Percentiles rank a stretch among this genome's conserved stretches.
Conservation (phyloP, 371 early-diverging fungal genomes). For the Mucor plumbeus region DNA sequence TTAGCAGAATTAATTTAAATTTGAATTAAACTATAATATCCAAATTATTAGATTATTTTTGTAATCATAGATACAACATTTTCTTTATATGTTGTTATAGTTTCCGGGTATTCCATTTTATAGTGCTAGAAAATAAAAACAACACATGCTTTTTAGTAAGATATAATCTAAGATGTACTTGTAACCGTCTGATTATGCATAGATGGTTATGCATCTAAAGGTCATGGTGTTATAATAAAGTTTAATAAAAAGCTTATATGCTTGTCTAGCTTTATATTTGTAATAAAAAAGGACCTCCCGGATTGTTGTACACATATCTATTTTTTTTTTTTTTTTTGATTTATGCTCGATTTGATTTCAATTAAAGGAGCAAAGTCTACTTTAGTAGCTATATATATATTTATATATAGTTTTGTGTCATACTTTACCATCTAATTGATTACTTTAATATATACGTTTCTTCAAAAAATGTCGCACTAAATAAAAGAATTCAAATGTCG, state of each 20-base stretch:
- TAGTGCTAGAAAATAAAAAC: background rate
- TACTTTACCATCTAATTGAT: background rate
- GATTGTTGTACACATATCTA: background rate
- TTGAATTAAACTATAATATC: too few species aligned
- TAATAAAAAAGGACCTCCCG: background rate
- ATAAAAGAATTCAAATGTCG: background rate
- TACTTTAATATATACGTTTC: background rate
- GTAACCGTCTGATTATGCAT: background rate
- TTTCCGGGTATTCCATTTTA: too few species aligned
- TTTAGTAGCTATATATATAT: background rate
- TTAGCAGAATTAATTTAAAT: too few species aligned
- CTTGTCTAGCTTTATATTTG: background rate
- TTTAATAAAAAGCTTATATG: background rate
- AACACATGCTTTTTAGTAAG: background rate
- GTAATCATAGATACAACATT: too few species aligned
- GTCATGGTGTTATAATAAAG: background rate
- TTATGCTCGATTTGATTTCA: background rate
- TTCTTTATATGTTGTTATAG: too few species aligned
- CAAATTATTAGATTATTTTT: too few species aligned
- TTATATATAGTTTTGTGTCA: constrained; percentile 1
- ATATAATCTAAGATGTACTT: background rate
- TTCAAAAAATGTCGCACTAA: background rate
- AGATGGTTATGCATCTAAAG: background rate
- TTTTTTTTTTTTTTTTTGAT: background rate
- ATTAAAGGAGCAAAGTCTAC: background rate